Evolutionary conservation across 768 basidiomycete genomes (phyloP), one percentile per base, ranked within the genome.

Genomic region (Lentinula aciculospora): DNA sequence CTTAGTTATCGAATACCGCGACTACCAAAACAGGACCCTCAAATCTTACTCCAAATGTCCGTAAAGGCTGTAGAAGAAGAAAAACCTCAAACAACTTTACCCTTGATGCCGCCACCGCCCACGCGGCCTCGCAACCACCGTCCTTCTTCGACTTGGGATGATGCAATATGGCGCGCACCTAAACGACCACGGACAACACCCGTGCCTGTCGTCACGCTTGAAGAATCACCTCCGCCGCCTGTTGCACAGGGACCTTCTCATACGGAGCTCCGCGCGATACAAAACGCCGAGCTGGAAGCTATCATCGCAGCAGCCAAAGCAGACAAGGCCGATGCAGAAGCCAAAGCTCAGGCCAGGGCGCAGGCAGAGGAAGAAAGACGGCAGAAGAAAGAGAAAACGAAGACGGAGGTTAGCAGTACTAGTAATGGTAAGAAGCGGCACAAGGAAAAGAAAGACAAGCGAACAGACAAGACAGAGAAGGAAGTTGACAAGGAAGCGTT

Each of bases 1-100:
- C 68, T 83, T n/a, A 88, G 82, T 27, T 95, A 88, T 69, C 84
- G 92, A 64, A 96, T 97, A 81, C 90, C 93, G 15, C 90, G 92
- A 67, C 80, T 88, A 57, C 63, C 76, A 4, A 56, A 45, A 36
- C 25, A 40, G 42, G 29, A 42, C 15, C 10, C n/a, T n/a, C n/a
- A n/a, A 2, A 10, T 23, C 21, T 45, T 21, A 12, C 0, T 45
- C 44, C 12, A 23, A 13, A 3, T 45, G 21, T 17, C 17, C n/a
- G 3, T 7, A 10, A 23, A 45, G 44, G 21, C 44, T 3, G 50
- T n/a, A 15, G 25, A 32, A 25, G 50, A 37, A 53, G 50, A 53
- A 39, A 53, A 53, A 15, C 50, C 50, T 27, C n/a, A 12, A 23
- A n/a, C 21, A 31, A 21, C 23, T 21, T 3, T 25, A 31, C 36